These are phyloP conservation scores for Filobasidium uniguttulatum DNA, from an alignment of 1,284 basidiomycete genomes.

Conservation along the genomic window DNA sequence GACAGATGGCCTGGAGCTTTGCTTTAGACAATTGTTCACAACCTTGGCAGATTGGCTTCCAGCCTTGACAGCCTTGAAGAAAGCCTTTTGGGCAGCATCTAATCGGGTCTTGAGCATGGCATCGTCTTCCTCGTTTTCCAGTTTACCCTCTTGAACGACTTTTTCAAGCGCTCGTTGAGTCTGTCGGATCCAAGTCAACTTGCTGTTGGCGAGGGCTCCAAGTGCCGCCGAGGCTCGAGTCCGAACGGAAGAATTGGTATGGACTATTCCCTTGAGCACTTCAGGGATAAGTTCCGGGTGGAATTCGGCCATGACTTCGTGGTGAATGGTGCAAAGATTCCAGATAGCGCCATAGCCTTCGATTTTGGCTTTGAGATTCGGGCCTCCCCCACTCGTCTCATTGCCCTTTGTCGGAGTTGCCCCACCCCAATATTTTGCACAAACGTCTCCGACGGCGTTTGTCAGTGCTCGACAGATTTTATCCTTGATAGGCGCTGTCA, in stretches of 20 bases:
- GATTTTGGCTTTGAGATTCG: conserved; percentile 21
- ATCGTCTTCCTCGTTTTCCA: background rate
- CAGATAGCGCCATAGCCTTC: conserved; percentile 27
- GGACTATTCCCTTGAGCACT: conserved; percentile 21
- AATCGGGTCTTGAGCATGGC: no score
- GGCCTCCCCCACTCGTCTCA: background rate
- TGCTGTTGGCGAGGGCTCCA: conserved; percentile 20
- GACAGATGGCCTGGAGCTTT: background rate
- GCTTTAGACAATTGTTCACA: background rate
- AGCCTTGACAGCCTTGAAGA: background rate
- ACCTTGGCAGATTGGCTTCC: no score
- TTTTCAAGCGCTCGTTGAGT: conserved; percentile 16
- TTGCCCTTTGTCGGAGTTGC: conserved; percentile 3
- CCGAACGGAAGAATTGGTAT: conserved; percentile 17
- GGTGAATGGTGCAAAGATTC: conserved; percentile 28
- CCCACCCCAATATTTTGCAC: conserved; percentile 10
- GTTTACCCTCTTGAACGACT: background rate
- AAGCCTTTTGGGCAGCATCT: no score
- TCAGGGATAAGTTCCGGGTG: conserved; percentile 25
- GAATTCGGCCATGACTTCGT: conserved; percentile 24
- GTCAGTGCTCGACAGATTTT: conserved; percentile 28
- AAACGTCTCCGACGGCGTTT: conserved; percentile 14
- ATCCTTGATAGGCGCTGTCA: conserved; percentile 23
- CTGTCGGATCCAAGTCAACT: conserved; percentile 15
- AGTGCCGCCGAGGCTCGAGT: conserved; percentile 21